phyloP scores from a whole-genome alignment of 1,139 yeast genomes.

The Yamadazyma sp. region DNA sequence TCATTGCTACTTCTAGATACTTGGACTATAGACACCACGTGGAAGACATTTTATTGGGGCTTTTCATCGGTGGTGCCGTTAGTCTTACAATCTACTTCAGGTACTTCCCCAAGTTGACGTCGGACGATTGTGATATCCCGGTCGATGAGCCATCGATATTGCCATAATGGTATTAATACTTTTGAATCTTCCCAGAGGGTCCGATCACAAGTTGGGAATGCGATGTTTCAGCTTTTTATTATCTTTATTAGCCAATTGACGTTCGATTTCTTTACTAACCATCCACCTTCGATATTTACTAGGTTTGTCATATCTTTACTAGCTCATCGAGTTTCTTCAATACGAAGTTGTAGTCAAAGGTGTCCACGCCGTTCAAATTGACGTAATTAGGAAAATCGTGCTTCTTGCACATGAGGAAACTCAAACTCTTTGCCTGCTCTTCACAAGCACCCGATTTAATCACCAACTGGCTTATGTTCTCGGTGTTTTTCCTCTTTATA shows the following conservation, averaged over 20 bases:
- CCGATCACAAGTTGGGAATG: too few species aligned
- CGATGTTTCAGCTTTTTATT: too few species aligned
- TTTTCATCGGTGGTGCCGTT: constrained; percentile 27
- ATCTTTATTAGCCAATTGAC: too few species aligned
- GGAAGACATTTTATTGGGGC: constrained; percentile 40
- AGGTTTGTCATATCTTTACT: constrained; percentile 2
- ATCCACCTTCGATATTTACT: too few species aligned
- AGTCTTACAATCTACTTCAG: constrained; percentile 27
- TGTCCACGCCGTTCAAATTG: constrained; percentile 13
- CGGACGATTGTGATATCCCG: constrained; percentile 8
- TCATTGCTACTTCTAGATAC: constrained; percentile 39
- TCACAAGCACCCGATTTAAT: constrained; percentile 15
- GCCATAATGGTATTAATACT: too few species aligned
- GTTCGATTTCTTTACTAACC: too few species aligned
- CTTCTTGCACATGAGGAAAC: constrained; percentile 14
- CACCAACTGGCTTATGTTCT: constrained; percentile 10
- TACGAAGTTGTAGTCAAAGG: constrained; percentile 13
- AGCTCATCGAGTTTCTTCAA: constrained; percentile 10
- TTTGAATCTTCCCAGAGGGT: too few species aligned
- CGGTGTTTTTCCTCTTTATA: constrained; percentile 9
- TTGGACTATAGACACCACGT: constrained; percentile 49
- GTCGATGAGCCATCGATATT: constrained; percentile 8
- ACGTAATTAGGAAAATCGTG: constrained; percentile 15
- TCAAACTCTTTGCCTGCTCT: constrained; percentile 15
- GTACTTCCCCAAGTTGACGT: constrained; percentile 14